These are phyloP conservation scores for Cupressus sempervirens DNA, from an alignment of 75 land plant species.

Conservation along the genomic window DNA sequence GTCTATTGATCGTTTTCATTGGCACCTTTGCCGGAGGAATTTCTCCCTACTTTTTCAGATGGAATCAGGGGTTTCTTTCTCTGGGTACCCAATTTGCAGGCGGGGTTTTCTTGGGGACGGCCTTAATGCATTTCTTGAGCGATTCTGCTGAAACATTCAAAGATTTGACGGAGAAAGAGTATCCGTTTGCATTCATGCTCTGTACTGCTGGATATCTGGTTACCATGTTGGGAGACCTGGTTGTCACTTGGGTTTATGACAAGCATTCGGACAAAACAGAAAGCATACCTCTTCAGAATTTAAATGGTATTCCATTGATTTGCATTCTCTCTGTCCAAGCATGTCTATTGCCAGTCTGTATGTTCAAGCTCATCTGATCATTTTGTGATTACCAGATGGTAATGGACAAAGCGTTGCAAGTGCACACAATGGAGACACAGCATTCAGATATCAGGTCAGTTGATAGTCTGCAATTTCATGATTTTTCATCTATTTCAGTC, in stretches of 20 bases:
- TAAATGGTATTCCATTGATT: too few relatives aligned
- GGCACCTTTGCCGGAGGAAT: conserved; percentile 72
- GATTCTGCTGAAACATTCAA: conserved; percentile 61
- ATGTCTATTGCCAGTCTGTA: too few relatives aligned
- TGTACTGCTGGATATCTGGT: conserved; percentile 13
- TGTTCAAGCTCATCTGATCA: too few relatives aligned
- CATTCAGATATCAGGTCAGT: too few relatives aligned
- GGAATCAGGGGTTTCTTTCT: conserved; percentile 66
- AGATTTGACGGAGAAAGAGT: conserved; percentile 38
- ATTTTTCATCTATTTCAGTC: too few relatives aligned
- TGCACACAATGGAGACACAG: too few relatives aligned
- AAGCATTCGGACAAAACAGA: neutral
- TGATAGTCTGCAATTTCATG: too few relatives aligned
- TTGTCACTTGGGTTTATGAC: conserved; percentile 30
- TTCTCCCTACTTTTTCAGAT: conserved; percentile 74
- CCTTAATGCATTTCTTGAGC: conserved; percentile 62
- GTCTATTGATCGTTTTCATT: conserved; percentile 62
- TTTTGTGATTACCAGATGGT: too few relatives aligned
- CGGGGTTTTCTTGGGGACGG: too few relatives aligned
- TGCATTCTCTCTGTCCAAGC: too few relatives aligned
- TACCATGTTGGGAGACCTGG: conserved; percentile 66
- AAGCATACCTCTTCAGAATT: too few relatives aligned
- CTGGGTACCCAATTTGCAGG: conserved; percentile 93
- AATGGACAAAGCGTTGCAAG: too few relatives aligned
- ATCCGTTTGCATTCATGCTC: conserved; percentile 89